Percentiles rank a stretch among this genome's conserved stretches.
phyloP scores from a whole-genome alignment of 306 rosid genomes.

The Carpinus viminea region DNA sequence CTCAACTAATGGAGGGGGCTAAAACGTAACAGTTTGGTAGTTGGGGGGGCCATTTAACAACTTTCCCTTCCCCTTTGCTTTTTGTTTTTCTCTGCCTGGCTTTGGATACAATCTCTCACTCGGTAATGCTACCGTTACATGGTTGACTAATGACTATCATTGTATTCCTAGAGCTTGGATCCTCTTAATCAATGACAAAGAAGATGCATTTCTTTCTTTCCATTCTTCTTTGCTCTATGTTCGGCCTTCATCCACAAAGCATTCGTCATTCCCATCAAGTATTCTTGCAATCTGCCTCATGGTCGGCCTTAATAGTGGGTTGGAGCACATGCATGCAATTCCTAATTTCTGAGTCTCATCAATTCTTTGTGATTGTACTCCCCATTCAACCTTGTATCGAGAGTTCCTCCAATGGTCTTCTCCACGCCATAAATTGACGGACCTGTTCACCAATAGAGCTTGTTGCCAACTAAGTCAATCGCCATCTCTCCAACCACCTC shows the following conservation, averaged over 20 bases:
- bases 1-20: too few species aligned
- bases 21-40: too few species aligned
- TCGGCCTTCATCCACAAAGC: slow-evolving; percentile 32
- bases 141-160: slow-evolving; percentile 28
- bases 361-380: slow-evolving; percentile 61
- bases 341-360: slow-evolving; percentile 67
- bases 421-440: slow-evolving; percentile 55
- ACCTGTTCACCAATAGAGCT: slow-evolving; percentile 78
- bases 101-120: slow-evolving; percentile 28
- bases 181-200: slow-evolving; percentile 67
- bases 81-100: too few species aligned
- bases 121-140: slow-evolving; percentile 1
- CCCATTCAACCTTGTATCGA: slow-evolving; percentile 69
- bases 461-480: slow-evolving; percentile 85
- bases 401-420: slow-evolving; percentile 63
- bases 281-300: slow-evolving; percentile 76
- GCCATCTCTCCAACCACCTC: slow-evolving; percentile 85
- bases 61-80: too few species aligned
- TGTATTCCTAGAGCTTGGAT: slow-evolving; percentile 95
- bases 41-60: too few species aligned
- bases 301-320: slow-evolving; percentile 68
- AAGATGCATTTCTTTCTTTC: slow-evolving; percentile 55
- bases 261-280: slow-evolving; percentile 73
- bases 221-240: slow-evolving; percentile 72
- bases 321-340: slow-evolving; percentile 61